Base-by-base conservation (phyloP, 768 basidiomycete species). In the Lactifluus piperatus region DNA sequence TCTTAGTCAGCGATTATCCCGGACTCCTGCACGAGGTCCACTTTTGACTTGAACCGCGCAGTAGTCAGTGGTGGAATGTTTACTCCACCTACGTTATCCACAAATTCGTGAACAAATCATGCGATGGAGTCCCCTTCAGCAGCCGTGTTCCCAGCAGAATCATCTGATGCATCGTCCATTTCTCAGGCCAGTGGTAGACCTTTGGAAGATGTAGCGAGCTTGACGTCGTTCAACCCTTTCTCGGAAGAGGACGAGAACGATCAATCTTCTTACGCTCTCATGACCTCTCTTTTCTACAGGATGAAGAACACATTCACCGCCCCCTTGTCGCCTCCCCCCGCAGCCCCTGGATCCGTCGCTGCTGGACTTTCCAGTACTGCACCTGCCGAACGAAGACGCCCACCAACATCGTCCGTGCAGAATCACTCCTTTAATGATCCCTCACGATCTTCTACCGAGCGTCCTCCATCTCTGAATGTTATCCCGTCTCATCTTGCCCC, bases 201-300 rank as follows among this genome's bases (percentile, higher is more conserved):
- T 9, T 70, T 62, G 20, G 76, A 85, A 51, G 89, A 89, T 75
- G 78, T 85, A 45, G 79, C 80, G 46, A 82, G 83, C 67, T 73
- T 94, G 57, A 94, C 92, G 29, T 88, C 88, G 51, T 91, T 88
- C 77, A 93, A 93, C 69, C 90, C 90, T 6, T 94, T 92, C 75
- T 83, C 88, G n/a, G 89, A 91, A 68, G 92, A 94, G 69, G 91
- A 93, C 68, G 91, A 93, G 71, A 82, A 90, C 68, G 91, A 92
- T 64, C 86, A 89, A 66, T 86, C 89, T 8, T 91, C 88, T 16
- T 91, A 91, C 69, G 85, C 88, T 7, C 76, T 93, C 55, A 86
- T 93, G 58, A 83, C 88, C 0, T 88, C 87, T 22, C 75, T 94
- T 27, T 79, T 93, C 56, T 89, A 85, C 32, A 82, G 84, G 63